Evolutionary conservation across 2,329 filamentous ascomycete species (phyloP).

Genomic region (Alternaria postmessia): DNA sequence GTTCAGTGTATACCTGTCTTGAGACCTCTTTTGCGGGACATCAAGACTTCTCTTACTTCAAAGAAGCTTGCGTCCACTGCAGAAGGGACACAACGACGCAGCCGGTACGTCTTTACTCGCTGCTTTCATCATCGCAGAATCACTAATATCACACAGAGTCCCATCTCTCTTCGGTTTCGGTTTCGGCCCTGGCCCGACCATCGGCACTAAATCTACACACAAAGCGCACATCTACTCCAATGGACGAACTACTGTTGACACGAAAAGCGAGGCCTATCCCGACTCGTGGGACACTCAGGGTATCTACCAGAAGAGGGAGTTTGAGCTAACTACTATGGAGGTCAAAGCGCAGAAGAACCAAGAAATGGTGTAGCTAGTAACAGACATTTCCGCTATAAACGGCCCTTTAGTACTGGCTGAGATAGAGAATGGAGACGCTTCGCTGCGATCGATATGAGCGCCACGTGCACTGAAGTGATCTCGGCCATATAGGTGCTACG

Average conservation of each 20-base stretch:
- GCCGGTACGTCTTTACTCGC: constrained; percentile 21
- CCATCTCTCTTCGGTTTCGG: constrained; percentile 16
- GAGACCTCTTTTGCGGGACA: constrained; percentile 57
- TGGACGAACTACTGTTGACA: constrained; percentile 25
- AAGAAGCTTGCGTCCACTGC: constrained; percentile 36
- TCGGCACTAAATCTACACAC: constrained; percentile 23
- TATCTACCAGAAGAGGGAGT: constrained; percentile 36
- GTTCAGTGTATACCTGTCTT: constrained; percentile 64
- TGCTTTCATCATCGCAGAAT: not conserved
- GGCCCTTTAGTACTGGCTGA: not conserved
- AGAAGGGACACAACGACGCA: constrained; percentile 20
- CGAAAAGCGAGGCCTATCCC: constrained; percentile 15
- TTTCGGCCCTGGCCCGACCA: constrained; percentile 16
- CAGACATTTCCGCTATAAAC: not conserved
- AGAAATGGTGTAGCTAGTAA: constrained; percentile 8
- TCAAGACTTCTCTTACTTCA: constrained; percentile 51
- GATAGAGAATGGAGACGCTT: constrained; percentile 12
- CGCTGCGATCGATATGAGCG: not conserved
- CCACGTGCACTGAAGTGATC: not conserved
- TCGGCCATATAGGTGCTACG: not conserved
- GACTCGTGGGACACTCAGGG: constrained; percentile 38
- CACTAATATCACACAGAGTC: constrained; percentile 4
- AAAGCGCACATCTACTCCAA: constrained; percentile 34
- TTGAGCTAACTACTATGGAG: constrained; percentile 34
- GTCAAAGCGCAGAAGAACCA: constrained; percentile 12